Evolutionary conservation across 169 alveolate species (phyloP).

Genomic region (Eimeria praecox): DNA sequence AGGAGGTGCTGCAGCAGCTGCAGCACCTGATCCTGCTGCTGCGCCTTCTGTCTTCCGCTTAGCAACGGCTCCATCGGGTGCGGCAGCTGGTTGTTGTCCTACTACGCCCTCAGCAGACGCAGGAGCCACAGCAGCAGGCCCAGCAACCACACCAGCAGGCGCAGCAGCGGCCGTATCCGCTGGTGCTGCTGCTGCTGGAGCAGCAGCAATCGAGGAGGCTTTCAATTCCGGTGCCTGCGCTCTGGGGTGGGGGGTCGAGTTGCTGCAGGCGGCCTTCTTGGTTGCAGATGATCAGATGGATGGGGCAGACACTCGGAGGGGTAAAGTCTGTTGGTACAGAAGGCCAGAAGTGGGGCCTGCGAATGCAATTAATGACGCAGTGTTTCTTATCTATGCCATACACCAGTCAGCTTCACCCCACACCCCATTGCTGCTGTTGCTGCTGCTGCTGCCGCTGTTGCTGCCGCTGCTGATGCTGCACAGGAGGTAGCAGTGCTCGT

Average conservation of each 20-base stretch:
- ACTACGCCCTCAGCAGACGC: background rate
- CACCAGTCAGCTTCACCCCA: conserved; percentile 63
- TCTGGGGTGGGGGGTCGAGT: conserved; percentile 84
- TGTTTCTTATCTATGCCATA: conserved; percentile 64
- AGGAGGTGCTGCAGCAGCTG: background rate
- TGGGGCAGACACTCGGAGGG: conserved; percentile 81
- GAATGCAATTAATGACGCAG: conserved; percentile 82
- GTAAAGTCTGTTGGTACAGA: conserved; percentile 81
- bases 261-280: conserved; percentile 83
- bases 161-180: background rate
- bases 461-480: background rate
- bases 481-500: background rate
- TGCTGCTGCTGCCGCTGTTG: background rate
- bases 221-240: conserved; percentile 6
- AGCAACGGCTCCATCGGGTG: conserved; percentile 31
- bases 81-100: background rate
- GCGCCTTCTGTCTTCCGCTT: background rate
- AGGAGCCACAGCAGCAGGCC: background rate
- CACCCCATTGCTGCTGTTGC: conserved; percentile 16
- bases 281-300: conserved; percentile 86
- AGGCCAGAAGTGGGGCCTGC: conserved; percentile 73
- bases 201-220: conserved; percentile 36
- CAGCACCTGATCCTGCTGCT: conserved; percentile 37
- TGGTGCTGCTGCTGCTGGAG: background rate
- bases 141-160: conserved; percentile 29